A percentile compares a stretch with the other conserved stretches of the same genome.
Conservation (phyloP, 2,329 filamentous ascomycete species). For the Monilinia polystroma region DNA sequence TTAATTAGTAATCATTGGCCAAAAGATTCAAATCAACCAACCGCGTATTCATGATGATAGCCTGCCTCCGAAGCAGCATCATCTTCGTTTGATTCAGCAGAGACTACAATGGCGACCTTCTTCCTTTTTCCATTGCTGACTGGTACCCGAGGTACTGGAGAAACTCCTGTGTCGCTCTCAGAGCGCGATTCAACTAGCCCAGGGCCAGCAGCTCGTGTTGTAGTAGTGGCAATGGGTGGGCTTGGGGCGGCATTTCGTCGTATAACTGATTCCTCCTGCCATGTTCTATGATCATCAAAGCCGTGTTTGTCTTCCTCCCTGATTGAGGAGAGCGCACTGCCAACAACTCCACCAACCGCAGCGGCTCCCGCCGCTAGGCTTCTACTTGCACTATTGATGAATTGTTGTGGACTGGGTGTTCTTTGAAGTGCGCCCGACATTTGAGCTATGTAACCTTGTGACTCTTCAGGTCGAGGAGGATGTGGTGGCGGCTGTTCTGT, state of each 20-base stretch:
- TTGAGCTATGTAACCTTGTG: slow-evolving; percentile 66
- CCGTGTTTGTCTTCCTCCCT: slow-evolving; percentile 78
- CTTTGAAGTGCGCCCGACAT: slow-evolving; percentile 79
- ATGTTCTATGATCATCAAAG: slow-evolving; percentile 83
- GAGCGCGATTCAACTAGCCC: slow-evolving; percentile 34
- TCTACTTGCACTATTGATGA: slow-evolving; percentile 80
- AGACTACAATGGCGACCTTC: slow-evolving; percentile 85
- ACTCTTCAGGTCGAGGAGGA: slow-evolving; percentile 45
- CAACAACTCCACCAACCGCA: slow-evolving; percentile 78
- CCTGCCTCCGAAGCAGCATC: slow-evolving; percentile 58
- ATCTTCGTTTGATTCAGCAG: slow-evolving; percentile 66
- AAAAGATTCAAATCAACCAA: slow-evolving; percentile 49
- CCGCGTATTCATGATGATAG: slow-evolving; percentile 75
- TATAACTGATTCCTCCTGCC: slow-evolving; percentile 85
- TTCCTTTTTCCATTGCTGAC: slow-evolving; percentile 51
- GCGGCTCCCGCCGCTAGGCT: slow-evolving; percentile 78
- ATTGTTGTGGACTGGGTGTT: slow-evolving; percentile 83
- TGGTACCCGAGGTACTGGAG: slow-evolving; percentile 33
- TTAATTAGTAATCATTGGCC: slow-evolving; percentile 19
- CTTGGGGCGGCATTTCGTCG: slow-evolving; percentile 51
- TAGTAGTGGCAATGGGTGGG: slow-evolving; percentile 36
- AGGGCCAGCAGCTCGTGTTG: slow-evolving; percentile 33
- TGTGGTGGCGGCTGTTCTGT: slow-evolving; percentile 32
- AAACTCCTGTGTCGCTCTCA: slow-evolving; percentile 33
- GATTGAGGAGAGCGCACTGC: slow-evolving; percentile 78